phyloP scores from a whole-genome alignment of 2,329 filamentous ascomycete genomes.

The Leptographium radiaticola region DNA sequence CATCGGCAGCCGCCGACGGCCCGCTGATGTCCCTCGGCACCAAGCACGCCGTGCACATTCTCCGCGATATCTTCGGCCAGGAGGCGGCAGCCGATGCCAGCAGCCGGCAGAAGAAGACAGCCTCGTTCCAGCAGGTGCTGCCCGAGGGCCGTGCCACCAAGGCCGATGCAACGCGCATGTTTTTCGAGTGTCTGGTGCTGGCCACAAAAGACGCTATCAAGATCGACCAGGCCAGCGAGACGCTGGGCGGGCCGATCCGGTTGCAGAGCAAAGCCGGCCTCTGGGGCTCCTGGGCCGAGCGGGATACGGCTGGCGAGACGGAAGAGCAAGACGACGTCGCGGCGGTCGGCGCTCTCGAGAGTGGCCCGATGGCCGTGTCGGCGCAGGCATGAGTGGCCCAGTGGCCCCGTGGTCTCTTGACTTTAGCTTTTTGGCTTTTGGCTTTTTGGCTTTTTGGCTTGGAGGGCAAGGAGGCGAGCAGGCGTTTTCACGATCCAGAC shows the following conservation, averaged over 20 bases:
- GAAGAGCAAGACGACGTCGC: conserved; percentile 13
- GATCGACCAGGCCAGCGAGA: conserved; percentile 67
- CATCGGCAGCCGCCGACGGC: conserved; percentile 55
- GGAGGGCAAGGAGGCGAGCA: neutral
- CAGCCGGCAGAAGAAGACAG: conserved; percentile 32
- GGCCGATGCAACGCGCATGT: conserved; percentile 97
- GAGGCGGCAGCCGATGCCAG: conserved; percentile 56
- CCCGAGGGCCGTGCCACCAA: conserved; percentile 70
- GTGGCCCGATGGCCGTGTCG: neutral
- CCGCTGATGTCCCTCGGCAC: conserved; percentile 79
- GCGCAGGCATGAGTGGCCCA: neutral
- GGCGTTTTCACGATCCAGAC: neutral
- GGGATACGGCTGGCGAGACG: conserved; percentile 51
- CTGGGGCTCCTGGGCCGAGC: conserved; percentile 94
- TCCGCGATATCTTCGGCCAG: conserved; percentile 74
- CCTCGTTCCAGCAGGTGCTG: conserved; percentile 83
- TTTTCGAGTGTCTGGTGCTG: conserved; percentile 91
- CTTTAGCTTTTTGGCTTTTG: too few relatives aligned
- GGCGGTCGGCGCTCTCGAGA: neutral
- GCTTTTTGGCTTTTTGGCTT: too few relatives aligned
- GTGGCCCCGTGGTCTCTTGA: too few relatives aligned
- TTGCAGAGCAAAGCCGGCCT: conserved; percentile 88
- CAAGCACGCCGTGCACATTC: conserved; percentile 87
- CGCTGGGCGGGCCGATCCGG: conserved; percentile 66
- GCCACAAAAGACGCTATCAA: conserved; percentile 98